phyloP scores from a whole-genome alignment of 1,284 basidiomycete genomes.

The Serendipita sp. region DNA sequence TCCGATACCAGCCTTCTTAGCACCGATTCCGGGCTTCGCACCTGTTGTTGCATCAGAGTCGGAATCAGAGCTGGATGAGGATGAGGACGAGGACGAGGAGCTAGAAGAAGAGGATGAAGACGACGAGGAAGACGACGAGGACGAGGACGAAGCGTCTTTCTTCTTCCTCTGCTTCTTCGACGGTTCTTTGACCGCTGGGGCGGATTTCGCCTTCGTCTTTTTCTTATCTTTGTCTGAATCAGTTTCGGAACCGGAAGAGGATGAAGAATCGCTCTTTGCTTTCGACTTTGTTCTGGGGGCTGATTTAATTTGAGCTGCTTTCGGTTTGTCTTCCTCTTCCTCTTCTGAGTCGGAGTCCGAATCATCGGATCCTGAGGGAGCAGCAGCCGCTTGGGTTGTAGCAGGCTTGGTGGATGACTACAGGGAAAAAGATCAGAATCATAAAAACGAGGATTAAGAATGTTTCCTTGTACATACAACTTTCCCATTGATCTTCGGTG shows the following conservation, averaged over 20 bases:
- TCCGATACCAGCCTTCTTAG: neutral
- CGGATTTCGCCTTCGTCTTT: conserved; percentile 14
- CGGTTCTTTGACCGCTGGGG: conserved; percentile 8
- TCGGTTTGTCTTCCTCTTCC: conserved; percentile 27
- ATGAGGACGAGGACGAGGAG: conserved; percentile 20
- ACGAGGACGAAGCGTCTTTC: too few relatives aligned
- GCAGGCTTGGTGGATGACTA: conserved; percentile 11
- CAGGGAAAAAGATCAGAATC: neutral
- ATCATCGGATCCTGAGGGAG: neutral
- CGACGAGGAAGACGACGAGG: conserved; percentile 14
- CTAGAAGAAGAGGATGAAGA: too few relatives aligned
- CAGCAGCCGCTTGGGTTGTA: conserved; percentile 1
- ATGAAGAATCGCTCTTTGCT: conserved; percentile 7
- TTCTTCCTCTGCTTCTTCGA: neutral
- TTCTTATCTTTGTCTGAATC: conserved; percentile 15
- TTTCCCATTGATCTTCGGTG: conserved; percentile 9
- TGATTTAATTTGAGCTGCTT: conserved; percentile 25
- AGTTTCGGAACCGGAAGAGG: conserved; percentile 16
- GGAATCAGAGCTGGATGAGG: conserved; percentile 18
- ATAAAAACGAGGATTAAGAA: neutral
- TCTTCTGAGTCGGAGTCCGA: conserved; percentile 8
- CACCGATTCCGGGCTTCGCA: neutral
- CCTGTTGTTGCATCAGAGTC: conserved; percentile 6
- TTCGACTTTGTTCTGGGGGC: conserved; percentile 28
- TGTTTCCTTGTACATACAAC: conserved; percentile 1